A percentile compares a stretch with the other conserved stretches of the same genome.
Conservation (phyloP, 371 early-diverging fungal genomes). For the Mortierella sp. region DNA sequence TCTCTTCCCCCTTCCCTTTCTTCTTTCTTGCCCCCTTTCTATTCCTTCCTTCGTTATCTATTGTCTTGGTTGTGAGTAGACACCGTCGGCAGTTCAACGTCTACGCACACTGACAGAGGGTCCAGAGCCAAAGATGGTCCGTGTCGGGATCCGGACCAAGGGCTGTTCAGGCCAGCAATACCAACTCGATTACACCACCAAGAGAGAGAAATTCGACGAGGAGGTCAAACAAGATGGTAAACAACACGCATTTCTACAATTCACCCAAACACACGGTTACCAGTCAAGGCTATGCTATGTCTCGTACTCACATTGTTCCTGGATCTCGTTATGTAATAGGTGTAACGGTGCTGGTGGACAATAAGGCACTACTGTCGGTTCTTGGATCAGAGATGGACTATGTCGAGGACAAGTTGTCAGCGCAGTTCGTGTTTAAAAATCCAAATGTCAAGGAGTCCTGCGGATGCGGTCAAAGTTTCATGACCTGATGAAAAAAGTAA, state of each 20-base stretch:
- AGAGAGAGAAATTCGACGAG: slow-evolving; percentile 89
- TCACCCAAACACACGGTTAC: not conserved
- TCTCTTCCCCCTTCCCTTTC: not conserved
- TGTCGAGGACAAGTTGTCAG: slow-evolving; percentile 89
- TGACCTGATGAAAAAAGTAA: slow-evolving; percentile 60
- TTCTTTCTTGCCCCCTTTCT: not conserved
- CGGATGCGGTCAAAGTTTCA: slow-evolving; percentile 95
- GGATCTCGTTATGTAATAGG: slow-evolving; percentile 63
- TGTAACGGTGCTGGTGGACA: slow-evolving; percentile 92
- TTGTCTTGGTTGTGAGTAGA: slow-evolving; percentile 59
- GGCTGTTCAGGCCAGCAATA: slow-evolving; percentile 95
- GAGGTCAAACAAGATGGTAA: slow-evolving; percentile 95
- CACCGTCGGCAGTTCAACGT: slow-evolving; percentile 79
- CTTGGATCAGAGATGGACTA: slow-evolving; percentile 98
- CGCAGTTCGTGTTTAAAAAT: slow-evolving; percentile 96
- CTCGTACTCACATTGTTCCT: not conserved
- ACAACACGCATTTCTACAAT: not conserved
- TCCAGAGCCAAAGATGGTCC: slow-evolving; percentile 74
- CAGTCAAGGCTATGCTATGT: not conserved
- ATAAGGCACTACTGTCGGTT: slow-evolving; percentile 92
- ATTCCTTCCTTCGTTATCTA: not conserved
- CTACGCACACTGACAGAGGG: slow-evolving; percentile 70
- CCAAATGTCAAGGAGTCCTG: slow-evolving; percentile 97
- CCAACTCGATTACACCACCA: slow-evolving; percentile 85
- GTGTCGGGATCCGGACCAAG: slow-evolving; percentile 84